Conservation (phyloP, 176 grass and related monocot species). For the Avena sativa region DNA sequence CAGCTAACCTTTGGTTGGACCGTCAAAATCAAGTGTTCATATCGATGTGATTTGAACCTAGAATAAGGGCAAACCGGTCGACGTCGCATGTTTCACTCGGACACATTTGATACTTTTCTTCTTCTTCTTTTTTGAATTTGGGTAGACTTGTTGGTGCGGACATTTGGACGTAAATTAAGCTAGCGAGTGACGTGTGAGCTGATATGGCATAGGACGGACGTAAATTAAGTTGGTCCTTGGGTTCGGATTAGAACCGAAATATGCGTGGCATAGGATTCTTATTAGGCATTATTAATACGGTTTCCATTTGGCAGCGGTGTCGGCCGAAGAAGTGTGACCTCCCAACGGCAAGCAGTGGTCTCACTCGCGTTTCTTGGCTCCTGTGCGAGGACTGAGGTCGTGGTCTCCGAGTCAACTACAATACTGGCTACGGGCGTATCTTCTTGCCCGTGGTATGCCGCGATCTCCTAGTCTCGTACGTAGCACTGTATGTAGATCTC, state of each 20-base stretch:
- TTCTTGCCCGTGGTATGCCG: background rate
- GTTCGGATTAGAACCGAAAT: background rate
- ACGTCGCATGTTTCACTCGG: no score
- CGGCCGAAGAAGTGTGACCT: conserved; percentile 61
- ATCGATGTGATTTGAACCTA: no score
- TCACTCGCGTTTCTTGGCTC: background rate
- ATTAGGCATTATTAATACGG: conserved; percentile 10
- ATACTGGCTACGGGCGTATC: background rate
- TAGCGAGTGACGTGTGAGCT: background rate
- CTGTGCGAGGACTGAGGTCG: background rate
- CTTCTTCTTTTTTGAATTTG: background rate
- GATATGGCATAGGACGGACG: background rate
- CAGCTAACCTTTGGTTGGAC: no score
- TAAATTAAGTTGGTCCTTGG: background rate
- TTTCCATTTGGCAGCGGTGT: conserved; percentile 44
- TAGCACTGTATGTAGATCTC: background rate
- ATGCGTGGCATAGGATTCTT: background rate
- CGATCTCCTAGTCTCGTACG: background rate
- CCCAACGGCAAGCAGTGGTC: conserved; percentile 55
- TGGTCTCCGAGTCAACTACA: background rate
- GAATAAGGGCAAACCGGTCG: no score
- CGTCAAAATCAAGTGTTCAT: no score
- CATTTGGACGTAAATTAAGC: background rate
- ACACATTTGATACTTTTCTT: background rate
- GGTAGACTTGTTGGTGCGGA: conserved; percentile 30